phyloP scores from a whole-genome alignment of 805 yeast genomes.

The Starmerella vaccinii region DNA sequence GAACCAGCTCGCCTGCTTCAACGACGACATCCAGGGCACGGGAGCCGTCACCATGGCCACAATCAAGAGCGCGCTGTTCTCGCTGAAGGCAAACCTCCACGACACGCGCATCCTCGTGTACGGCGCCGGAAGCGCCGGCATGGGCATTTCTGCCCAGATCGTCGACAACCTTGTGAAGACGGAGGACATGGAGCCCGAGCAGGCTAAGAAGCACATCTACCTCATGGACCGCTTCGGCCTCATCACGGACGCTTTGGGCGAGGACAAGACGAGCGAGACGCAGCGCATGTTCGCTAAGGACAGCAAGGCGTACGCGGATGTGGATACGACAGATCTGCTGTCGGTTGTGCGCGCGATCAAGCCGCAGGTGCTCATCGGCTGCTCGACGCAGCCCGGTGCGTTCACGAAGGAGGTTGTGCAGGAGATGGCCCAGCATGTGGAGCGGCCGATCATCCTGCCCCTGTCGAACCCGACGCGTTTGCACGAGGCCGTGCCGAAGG shows the following conservation, averaged over 20 bases:
- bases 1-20: conserved; percentile 69
- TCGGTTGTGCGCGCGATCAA: conserved; percentile 49
- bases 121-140: conserved; percentile 96
- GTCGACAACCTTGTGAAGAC: conserved; percentile 61
- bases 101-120: conserved; percentile 46
- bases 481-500: conserved; percentile 88
- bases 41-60: conserved; percentile 98
- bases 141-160: conserved; percentile 91
- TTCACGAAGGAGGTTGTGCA: conserved; percentile 75
- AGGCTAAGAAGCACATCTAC: conserved; percentile 63
- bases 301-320: conserved; percentile 60
- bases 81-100: conserved; percentile 46
- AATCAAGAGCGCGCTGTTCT: conserved; percentile 74
- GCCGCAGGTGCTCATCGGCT: conserved; percentile 91
- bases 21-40: conserved; percentile 96
- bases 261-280: conserved; percentile 44
- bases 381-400: conserved; percentile 92
- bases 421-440: conserved; percentile 79
- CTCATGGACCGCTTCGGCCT: conserved; percentile 79
- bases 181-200: conserved; percentile 60
- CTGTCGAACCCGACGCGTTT: conserved; percentile 89
- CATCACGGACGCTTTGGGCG: conserved; percentile 38
- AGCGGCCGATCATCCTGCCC: conserved; percentile 88
- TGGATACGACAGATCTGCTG: conserved; percentile 58
- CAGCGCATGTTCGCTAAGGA: conserved; percentile 67